Base-by-base conservation (phyloP, 1,284 basidiomycete species). In the Schizophyllum commune region DNA sequence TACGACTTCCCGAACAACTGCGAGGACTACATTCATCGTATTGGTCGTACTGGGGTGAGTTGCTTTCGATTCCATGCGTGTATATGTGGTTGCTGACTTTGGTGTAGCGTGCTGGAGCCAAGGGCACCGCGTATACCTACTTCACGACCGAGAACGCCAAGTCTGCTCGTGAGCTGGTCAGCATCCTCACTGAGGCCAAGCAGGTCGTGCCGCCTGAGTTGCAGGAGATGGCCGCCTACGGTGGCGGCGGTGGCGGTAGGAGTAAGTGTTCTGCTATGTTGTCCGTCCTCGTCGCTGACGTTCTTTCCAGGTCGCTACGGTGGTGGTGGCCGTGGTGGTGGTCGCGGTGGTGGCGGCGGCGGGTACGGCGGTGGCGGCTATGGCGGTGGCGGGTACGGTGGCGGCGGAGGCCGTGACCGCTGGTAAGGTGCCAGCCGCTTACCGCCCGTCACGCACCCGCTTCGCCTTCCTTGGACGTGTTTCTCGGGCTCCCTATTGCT, bases 1-100 rank as follows among this genome's bases (percentile, higher is more conserved):
- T 96, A 94, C 75, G 95, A 97, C 74, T 98, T 97, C 83, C 94
- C 96, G 4, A 97, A 96, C 77, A 95, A 95, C 72, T 94, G 92
- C 68, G 94, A 96, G 78, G 92, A 96, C 75, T 94, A 94, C 73
- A 92, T 95, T 61, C 92, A 96, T 74, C 92, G 94, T 66, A 96
- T 96, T 68, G 94, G 93, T 63, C 91, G 94, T 73, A 92, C 90
- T 68, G 90, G 90, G 62, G 90, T 92, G 73, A 59, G 85, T 73
- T 27, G 52, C 9, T 7, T 1, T 51, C 34, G 19, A 21, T 54
- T 60, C 19, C n/a, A 55, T 22, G 61, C 51, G 53, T 0, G 55
- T 11, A 61, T 13, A 39, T 22, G 5, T 47, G 33, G 56, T 68
- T 67, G 68, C 64, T 65, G 62, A 62, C 55, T 52, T 51, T 58